These are phyloP conservation scores for Flaveria floridana DNA, from an alignment of 140 eudicot genomes.

Conservation along the genomic window DNA sequence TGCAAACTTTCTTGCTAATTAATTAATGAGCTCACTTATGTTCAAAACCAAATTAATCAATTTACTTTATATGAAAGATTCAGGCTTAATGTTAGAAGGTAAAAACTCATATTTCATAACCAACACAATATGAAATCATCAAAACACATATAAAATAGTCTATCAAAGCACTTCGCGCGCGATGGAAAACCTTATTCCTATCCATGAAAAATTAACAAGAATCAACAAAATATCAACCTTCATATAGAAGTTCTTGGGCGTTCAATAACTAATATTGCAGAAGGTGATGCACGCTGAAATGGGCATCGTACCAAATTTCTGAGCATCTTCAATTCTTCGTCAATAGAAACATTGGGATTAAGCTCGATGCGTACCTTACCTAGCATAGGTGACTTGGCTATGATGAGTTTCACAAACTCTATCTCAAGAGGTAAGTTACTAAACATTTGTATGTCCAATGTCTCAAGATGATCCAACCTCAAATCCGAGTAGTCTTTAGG, in stretches of 20 bases:
- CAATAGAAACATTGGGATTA: neutral
- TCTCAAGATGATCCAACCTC: conserved; percentile 22
- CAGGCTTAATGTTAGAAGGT: neutral
- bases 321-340: conserved; percentile 19
- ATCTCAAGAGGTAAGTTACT: neutral
- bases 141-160: neutral
- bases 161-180: neutral
- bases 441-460: neutral
- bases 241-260: neutral
- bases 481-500: neutral
- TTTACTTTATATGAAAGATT: neutral
- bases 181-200: neutral
- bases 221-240: neutral
- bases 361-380: neutral
- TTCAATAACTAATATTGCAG: neutral
- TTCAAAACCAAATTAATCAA: neutral
- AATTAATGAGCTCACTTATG: neutral
- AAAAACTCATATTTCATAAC: neutral
- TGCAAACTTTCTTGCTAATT: too few species aligned
- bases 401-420: conserved; percentile 18
- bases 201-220: neutral
- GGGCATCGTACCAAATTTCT: neutral
- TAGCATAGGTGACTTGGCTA: conserved; percentile 20
- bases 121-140: neutral
- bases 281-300: conserved; percentile 12